These are phyloP conservation scores for Kodamaea fungicola DNA, from an alignment of 1,139 yeast species.

Conservation along the genomic window DNA sequence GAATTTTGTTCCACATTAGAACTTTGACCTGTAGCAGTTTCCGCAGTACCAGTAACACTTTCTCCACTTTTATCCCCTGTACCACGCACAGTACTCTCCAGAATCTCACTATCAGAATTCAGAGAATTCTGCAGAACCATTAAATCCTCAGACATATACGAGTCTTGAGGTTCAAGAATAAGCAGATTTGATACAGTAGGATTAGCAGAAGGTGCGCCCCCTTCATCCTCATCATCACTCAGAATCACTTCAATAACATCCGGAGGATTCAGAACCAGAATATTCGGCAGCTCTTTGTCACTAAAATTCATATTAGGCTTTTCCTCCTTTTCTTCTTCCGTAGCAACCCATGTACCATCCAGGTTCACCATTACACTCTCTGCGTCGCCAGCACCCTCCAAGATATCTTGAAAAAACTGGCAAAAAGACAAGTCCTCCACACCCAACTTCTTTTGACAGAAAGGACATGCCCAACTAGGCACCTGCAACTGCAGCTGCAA, in stretches of 20 bases:
- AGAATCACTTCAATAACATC: conserved; percentile 20
- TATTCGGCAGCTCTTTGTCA: conserved; percentile 3
- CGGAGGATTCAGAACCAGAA: conserved; percentile 4
- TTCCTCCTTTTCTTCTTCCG: conserved; percentile 4
- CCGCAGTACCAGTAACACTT: too few species aligned
- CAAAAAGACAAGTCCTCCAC: conserved; percentile 56
- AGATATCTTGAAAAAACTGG: conserved; percentile 55
- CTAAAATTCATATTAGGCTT: conserved; percentile 2
- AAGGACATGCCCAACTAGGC: conserved; percentile 69
- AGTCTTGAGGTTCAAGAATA: too few species aligned
- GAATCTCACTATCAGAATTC: too few species aligned
- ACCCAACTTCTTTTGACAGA: conserved; percentile 46
- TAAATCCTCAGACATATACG: too few species aligned
- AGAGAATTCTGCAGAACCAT: too few species aligned
- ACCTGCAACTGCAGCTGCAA: conserved; percentile 57
- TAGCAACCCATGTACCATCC: conserved; percentile 58
- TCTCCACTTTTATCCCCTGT: too few species aligned
- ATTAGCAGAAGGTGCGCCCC: conserved; percentile 9
- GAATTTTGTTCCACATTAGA: too few species aligned
- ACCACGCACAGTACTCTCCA: too few species aligned
- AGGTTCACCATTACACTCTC: conserved; percentile 53
- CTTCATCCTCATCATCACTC: conserved; percentile 28
- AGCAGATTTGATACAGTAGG: too few species aligned
- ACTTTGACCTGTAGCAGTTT: too few species aligned
- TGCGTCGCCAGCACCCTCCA: conserved; percentile 40